Base-by-base conservation (phyloP, 371 early-diverging fungal species). In the Actinomucor elegans region DNA sequence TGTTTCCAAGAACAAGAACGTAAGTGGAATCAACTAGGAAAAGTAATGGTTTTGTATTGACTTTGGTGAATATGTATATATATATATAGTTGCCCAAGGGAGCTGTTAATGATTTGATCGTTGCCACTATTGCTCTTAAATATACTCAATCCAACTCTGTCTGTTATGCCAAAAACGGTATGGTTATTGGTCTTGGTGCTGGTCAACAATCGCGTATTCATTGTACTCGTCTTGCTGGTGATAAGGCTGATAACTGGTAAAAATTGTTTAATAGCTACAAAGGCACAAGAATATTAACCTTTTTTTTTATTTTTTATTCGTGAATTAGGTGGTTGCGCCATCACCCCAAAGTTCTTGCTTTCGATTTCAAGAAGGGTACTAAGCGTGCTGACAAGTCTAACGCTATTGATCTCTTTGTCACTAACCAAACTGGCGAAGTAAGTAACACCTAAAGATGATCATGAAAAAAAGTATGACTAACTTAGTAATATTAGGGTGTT, bases 101-200 rank as follows among this genome's bases (percentile, higher is more conserved):
- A 11, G 92, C 91, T 36, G 57, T 87, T 46, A 83, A 88, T 44
- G 96, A 97, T 65, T 69, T 98, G 72, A 83, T 94, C 35, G 97
- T 98, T 28, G 98, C 98, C 12, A 94, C 94, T 8, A 94, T 98
- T 67, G 94, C 97, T 24, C 83, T 96, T 55, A 98, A 98, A 75
- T 98, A 94, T 85, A 96, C 97, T 42, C 97, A 98, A 79, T 92
- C 92, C 61, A 98, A 98, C 87, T 95, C 96, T 34, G 97, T 98
- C 33, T 94, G 94, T 75, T 98, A 95, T 64, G 98, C 97, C 62
- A 92, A 93, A 80, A 89, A 94, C 67, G 98, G 98, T 59, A 94
- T 94, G 94, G 91, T 96, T n/a, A 87, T 97, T 56, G 98, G 98
- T 51, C 80, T 98, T 44, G 98, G 98, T 51, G 98, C 97, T 52